A percentile compares a stretch with the other conserved stretches of the same genome.
Conservation (phyloP, 2,329 filamentous ascomycete species). For the Aspergillus eucalypticola region DNA sequence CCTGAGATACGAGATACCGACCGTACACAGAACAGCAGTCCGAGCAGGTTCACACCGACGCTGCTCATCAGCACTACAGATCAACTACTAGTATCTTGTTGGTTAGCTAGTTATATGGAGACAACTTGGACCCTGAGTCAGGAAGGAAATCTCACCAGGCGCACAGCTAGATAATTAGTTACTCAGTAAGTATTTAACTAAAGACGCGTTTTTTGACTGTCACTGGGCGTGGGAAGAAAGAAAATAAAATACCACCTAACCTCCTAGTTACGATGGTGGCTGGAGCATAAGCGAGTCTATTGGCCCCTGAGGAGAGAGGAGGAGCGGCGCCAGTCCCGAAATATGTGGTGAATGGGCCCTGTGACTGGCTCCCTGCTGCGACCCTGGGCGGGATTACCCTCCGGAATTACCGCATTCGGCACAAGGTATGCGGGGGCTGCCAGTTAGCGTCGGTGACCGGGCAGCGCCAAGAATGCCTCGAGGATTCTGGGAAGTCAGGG, state of each 20-base stretch:
- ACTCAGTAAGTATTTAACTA: neutral
- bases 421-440: slow-evolving; percentile 20
- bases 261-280: slow-evolving; percentile 3
- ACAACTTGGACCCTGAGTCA: neutral
- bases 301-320: slow-evolving; percentile 7
- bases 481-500: slow-evolving; percentile 11
- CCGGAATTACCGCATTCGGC: slow-evolving; percentile 19
- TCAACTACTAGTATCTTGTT: neutral
- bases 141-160: neutral
- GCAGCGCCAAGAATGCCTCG: slow-evolving; percentile 18
- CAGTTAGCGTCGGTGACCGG: slow-evolving; percentile 16
- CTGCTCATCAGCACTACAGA: neutral
- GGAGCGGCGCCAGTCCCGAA: slow-evolving; percentile 9
- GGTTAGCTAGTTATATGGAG: neutral
- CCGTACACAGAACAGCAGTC: neutral
- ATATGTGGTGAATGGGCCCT: slow-evolving; percentile 5
- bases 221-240: neutral
- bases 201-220: neutral
- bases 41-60: neutral
- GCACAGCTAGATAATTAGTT: neutral
- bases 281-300: slow-evolving; percentile 1
- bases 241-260: neutral
- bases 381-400: slow-evolving; percentile 20
- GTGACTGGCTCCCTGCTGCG: slow-evolving; percentile 19
- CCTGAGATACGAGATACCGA: neutral